Conservation (phyloP, 495 filamentous ascomycete species). For the Podospora australis region DNA sequence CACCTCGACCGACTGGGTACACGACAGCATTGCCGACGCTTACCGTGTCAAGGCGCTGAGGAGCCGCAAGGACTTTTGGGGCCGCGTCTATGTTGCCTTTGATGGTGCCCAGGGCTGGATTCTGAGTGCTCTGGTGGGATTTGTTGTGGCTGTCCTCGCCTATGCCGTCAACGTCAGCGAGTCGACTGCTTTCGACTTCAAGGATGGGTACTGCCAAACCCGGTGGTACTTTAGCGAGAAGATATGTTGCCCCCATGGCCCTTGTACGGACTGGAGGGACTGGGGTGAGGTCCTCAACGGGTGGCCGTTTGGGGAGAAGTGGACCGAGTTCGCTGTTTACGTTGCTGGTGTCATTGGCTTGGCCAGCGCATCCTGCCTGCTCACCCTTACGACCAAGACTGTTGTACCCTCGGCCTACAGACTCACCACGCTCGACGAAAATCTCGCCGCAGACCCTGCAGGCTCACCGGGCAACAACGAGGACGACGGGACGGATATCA, state of each 20-base stretch:
- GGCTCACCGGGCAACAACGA: slow-evolving; percentile 33
- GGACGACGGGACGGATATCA: slow-evolving; percentile 29
- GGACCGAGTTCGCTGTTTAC: slow-evolving; percentile 73
- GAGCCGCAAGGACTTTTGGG: slow-evolving; percentile 75
- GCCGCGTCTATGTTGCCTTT: slow-evolving; percentile 66
- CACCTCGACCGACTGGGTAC: slow-evolving; percentile 97
- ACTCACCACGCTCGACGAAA: slow-evolving; percentile 82
- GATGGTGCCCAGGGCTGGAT: slow-evolving; percentile 95
- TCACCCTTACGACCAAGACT: slow-evolving; percentile 85
- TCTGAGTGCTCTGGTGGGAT: slow-evolving; percentile 83
- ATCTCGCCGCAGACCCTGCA: slow-evolving; percentile 44
- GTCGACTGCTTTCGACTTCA: slow-evolving; percentile 77
- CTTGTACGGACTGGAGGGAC: slow-evolving; percentile 65
- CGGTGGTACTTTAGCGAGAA: slow-evolving; percentile 68
- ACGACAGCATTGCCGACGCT: slow-evolving; percentile 93
- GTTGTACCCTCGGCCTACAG: slow-evolving; percentile 83
- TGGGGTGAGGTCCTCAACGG: slow-evolving; percentile 65
- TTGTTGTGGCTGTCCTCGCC: slow-evolving; percentile 76
- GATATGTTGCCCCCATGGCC: slow-evolving; percentile 66
- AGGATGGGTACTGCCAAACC: slow-evolving; percentile 76
- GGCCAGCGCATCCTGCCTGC: slow-evolving; percentile 63
- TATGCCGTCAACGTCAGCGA: slow-evolving; percentile 88
- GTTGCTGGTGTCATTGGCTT: slow-evolving; percentile 64
- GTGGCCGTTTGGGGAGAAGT: slow-evolving; percentile 46
- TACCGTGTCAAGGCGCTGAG: slow-evolving; percentile 78